Percentiles rank a stretch among this genome's conserved stretches.
Evolutionary conservation across 441 rosid species (phyloP).

Genomic region (Rhodomyrtus psidioides): DNA sequence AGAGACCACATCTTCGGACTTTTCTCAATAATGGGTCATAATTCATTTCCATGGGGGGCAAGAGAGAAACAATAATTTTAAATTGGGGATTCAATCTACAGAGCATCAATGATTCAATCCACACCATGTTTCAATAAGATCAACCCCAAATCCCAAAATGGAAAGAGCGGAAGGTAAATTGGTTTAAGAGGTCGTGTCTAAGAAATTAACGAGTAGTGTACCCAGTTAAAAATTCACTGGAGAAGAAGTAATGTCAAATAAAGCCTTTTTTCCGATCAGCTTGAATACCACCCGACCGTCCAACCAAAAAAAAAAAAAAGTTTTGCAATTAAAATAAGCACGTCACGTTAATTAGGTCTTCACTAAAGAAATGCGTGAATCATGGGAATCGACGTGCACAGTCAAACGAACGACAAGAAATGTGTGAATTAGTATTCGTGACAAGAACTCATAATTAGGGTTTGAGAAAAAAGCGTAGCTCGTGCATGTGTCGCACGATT

Average conservation of each 20-base stretch:
- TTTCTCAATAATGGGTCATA: not conserved
- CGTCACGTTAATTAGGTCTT: not conserved
- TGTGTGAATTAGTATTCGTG: not conserved
- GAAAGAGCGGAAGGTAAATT: not conserved
- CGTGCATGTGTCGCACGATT: not conserved
- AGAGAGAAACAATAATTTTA: not conserved
- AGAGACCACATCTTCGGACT: not conserved
- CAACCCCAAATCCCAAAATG: not conserved
- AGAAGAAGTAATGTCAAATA: not conserved
- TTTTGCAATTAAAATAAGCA: not conserved
- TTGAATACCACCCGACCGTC: not conserved
- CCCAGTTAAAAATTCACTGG: not conserved
- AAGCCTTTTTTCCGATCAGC: not conserved
- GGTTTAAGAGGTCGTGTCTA: not conserved
- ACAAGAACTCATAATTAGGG: not conserved
- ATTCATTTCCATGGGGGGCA: not conserved
- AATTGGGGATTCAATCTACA: not conserved
- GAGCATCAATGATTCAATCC: not conserved
- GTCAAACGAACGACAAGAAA: not conserved
- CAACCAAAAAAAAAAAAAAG: not conserved
- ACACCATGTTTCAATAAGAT: not conserved
- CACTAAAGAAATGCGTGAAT: not conserved
- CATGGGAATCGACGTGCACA: not conserved
- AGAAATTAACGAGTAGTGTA: not conserved
- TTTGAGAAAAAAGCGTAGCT: not conserved